These are phyloP conservation scores for Paecilomyces formosus DNA, from an alignment of 2,329 filamentous ascomycete genomes.

Conservation along the genomic window DNA sequence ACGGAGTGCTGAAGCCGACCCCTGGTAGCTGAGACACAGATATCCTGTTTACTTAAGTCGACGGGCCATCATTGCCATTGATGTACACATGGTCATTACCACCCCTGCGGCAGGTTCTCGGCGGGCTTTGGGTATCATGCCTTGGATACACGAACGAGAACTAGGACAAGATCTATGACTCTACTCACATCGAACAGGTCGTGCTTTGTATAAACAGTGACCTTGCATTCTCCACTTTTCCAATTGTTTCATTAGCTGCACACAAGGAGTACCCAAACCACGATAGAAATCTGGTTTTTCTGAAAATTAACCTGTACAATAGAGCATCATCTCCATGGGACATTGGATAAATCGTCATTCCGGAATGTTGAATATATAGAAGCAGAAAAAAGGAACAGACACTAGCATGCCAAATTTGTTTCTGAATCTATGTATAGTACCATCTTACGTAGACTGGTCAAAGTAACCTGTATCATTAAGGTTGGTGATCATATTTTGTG, in stretches of 20 bases:
- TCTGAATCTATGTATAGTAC: background rate
- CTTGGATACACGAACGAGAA: background rate
- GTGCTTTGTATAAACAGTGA: background rate
- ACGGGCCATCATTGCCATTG: background rate
- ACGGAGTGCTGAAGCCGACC: constrained; percentile 60
- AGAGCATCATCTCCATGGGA: background rate
- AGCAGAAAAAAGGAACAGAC: background rate
- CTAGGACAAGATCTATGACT: background rate
- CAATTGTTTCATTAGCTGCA: background rate
- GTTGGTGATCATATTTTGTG: background rate
- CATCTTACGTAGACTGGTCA: background rate
- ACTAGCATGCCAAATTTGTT: background rate
- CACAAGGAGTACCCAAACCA: background rate
- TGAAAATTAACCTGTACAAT: background rate
- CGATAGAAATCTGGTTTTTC: background rate
- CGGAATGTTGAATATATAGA: background rate
- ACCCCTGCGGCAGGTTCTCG: background rate
- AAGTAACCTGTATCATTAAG: background rate
- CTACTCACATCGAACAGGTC: background rate
- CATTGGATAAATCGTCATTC: background rate
- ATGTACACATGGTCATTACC: background rate
- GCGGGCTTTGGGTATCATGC: background rate
- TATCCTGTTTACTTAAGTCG: background rate
- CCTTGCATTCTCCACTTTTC: background rate
- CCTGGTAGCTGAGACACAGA: constrained; percentile 19